These are phyloP conservation scores for Taphrina confusa DNA, from an alignment of 1,139 yeast species.

Conservation along the genomic window DNA sequence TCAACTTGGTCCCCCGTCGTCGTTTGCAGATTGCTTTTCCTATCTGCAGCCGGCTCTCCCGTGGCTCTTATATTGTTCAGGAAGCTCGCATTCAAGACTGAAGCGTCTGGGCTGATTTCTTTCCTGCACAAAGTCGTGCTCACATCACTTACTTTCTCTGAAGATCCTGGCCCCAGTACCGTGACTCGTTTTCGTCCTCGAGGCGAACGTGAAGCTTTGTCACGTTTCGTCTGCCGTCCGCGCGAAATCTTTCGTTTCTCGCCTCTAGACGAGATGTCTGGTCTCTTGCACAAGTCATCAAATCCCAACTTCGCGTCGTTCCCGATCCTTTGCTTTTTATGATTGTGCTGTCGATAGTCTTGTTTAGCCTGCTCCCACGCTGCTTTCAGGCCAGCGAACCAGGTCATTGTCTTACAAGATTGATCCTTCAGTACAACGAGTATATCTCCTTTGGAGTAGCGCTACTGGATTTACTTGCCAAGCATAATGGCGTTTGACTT, in stretches of 20 bases:
- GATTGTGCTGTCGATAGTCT: not conserved
- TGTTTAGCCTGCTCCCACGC: constrained; percentile 16
- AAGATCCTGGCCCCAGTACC: not conserved
- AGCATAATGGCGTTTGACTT: too few species aligned
- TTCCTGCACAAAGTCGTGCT: not conserved
- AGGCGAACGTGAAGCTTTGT: not conserved
- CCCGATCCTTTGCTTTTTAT: not conserved
- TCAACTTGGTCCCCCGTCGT: not conserved
- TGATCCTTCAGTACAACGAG: too few species aligned
- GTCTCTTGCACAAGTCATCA: constrained; percentile 1
- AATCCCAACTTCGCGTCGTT: not conserved
- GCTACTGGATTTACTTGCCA: too few species aligned
- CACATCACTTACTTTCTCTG: not conserved
- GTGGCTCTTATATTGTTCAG: not conserved
- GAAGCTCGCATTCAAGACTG: constrained; percentile 7
- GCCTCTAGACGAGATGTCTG: too few species aligned
- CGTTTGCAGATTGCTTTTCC: too few species aligned
- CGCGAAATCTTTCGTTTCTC: not conserved
- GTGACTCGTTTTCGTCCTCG: not conserved
- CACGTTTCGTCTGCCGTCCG: not conserved
- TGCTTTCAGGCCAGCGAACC: constrained; percentile 14
- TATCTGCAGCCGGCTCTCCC: not conserved
- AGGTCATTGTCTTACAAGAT: too few species aligned
- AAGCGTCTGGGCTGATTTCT: not conserved
- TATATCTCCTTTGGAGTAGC: too few species aligned